Percentiles rank a stretch among this genome's conserved stretches.
These are phyloP conservation scores for Clonostachys chloroleuca DNA, from an alignment of 2,329 filamentous ascomycete genomes.

Conservation along the genomic window DNA sequence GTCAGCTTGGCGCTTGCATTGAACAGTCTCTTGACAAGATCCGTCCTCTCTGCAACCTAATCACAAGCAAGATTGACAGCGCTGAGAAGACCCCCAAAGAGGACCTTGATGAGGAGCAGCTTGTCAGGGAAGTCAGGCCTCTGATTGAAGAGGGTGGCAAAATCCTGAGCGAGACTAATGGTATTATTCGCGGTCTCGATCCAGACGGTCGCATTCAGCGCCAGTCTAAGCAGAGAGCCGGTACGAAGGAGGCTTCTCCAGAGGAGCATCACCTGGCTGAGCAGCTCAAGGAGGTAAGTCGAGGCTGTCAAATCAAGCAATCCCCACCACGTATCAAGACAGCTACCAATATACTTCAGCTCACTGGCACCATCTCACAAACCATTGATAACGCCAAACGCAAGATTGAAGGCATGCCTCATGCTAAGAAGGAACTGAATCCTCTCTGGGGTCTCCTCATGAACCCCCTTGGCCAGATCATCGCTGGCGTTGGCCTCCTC, in stretches of 20 bases:
- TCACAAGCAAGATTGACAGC: conserved; percentile 76
- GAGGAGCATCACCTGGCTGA: conserved; percentile 86
- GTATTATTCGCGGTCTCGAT: conserved; percentile 80
- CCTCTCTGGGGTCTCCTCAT: conserved; percentile 79
- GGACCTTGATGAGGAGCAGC: conserved; percentile 83
- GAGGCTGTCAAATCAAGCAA: too few species aligned
- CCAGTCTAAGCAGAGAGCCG: conserved; percentile 78
- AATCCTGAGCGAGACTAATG: conserved; percentile 83
- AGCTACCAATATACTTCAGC: conserved; percentile 28
- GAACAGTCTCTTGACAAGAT: conserved; percentile 79
- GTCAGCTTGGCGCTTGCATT: conserved; percentile 69
- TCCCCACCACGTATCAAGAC: too few species aligned
- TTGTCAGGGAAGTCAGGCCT: conserved; percentile 82
- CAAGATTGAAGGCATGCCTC: conserved; percentile 85
- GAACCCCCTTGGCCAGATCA: conserved; percentile 88
- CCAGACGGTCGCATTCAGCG: conserved; percentile 82
- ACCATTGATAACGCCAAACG: conserved; percentile 86
- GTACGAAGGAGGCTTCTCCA: conserved; percentile 58
- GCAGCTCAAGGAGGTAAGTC: conserved; percentile 65
- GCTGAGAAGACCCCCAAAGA: conserved; percentile 80
- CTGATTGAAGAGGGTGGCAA: conserved; percentile 81
- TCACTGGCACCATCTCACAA: conserved; percentile 74
- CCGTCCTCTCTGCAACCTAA: conserved; percentile 81
- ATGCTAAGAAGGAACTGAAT: conserved; percentile 92
- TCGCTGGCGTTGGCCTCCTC: conserved; percentile 81